phyloP scores from a whole-genome alignment of 2,329 filamentous ascomycete genomes.

The Hymenoscyphus linearis region DNA sequence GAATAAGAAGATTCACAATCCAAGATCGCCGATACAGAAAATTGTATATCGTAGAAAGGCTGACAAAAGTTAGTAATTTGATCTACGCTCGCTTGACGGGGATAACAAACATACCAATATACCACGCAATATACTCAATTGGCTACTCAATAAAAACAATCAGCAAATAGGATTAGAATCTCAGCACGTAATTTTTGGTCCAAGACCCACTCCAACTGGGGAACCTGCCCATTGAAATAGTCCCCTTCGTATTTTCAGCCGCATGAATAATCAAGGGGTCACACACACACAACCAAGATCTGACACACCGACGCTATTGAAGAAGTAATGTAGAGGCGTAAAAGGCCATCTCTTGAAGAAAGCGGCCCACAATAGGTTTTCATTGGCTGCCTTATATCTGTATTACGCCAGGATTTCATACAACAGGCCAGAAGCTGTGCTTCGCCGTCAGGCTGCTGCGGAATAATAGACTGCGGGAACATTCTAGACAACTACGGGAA shows the following conservation, averaged over 20 bases:
- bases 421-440: background rate
- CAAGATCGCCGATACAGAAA: background rate
- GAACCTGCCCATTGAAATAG: background rate
- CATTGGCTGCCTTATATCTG: slow-evolving; percentile 2
- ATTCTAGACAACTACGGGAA: background rate
- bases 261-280: background rate
- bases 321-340: background rate
- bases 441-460: background rate
- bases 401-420: background rate
- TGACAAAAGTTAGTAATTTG: background rate
- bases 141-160: background rate
- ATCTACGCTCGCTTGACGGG: background rate
- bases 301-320: background rate
- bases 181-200: too few species aligned
- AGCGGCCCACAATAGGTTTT: background rate
- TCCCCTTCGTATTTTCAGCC: background rate
- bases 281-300: background rate
- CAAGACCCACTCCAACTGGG: background rate
- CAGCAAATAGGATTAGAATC: background rate
- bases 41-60: background rate
- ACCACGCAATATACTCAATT: background rate
- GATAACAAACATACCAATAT: background rate
- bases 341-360: background rate
- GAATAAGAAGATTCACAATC: background rate
- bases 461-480: background rate